Conservation (phyloP, 805 yeast species). For the Wickerhamiella occidentalis region DNA sequence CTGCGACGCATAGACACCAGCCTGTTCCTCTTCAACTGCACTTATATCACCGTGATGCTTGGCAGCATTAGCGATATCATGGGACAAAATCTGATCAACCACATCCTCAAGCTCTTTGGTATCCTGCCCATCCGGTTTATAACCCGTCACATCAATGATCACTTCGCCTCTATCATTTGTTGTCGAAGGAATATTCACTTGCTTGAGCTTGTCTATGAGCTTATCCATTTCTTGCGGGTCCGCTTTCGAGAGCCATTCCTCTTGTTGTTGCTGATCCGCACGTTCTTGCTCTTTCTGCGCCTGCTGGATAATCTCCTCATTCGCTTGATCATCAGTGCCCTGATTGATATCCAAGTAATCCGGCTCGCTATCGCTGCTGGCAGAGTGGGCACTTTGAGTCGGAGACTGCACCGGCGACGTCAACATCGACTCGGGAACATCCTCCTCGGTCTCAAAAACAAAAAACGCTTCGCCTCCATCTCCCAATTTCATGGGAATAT, state of each 20-base stretch:
- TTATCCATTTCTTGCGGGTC: slow-evolving; percentile 20
- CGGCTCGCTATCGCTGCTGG: slow-evolving; percentile 19
- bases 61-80: slow-evolving; percentile 43
- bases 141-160: slow-evolving; percentile 88
- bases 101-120: slow-evolving; percentile 66
- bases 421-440: slow-evolving; percentile 63
- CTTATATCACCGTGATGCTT: slow-evolving; percentile 2
- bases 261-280: not conserved
- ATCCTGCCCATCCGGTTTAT: slow-evolving; percentile 52
- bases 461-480: slow-evolving; percentile 98
- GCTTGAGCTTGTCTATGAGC: slow-evolving; percentile 21
- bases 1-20: not conserved
- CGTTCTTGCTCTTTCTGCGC: slow-evolving; percentile 1
- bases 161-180: slow-evolving; percentile 83
- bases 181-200: slow-evolving; percentile 73
- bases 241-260: slow-evolving; percentile 11
- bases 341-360: slow-evolving; percentile 19
- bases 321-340: slow-evolving; percentile 2
- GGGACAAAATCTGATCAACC: slow-evolving; percentile 57
- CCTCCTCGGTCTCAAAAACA: slow-evolving; percentile 71
- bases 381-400: slow-evolving; percentile 31
- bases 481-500: slow-evolving; percentile 89
- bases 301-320: not conserved
- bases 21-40: not conserved
- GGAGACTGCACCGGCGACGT: slow-evolving; percentile 86